These are phyloP conservation scores for Saccharomyces hybrid DNA, from an alignment of 1,139 yeast genomes.

Conservation along the genomic window DNA sequence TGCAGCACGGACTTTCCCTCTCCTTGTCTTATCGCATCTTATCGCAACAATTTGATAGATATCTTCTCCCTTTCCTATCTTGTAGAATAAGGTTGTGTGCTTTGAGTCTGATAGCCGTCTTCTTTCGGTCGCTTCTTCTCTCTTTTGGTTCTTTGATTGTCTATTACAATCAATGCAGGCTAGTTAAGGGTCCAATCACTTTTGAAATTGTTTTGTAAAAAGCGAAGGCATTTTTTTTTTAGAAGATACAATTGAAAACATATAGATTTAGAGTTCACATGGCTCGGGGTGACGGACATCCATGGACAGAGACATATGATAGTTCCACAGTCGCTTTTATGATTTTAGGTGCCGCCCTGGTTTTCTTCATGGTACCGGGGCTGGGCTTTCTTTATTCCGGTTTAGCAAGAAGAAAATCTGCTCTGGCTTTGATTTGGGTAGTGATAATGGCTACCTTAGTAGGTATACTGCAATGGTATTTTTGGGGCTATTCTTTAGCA, in stretches of 20 bases:
- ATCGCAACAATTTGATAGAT: not conserved
- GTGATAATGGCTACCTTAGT: constrained; percentile 69
- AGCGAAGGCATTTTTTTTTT: not conserved
- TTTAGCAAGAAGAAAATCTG: constrained; percentile 86
- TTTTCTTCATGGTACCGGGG: constrained; percentile 91
- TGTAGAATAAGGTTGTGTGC: not conserved
- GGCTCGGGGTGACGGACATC: constrained; percentile 10
- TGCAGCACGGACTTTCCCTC: not conserved
- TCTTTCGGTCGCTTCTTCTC: not conserved
- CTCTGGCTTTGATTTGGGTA: constrained; percentile 82
- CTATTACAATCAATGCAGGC: not conserved
- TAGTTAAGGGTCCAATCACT: not conserved
- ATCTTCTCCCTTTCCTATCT: not conserved
- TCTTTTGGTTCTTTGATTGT: not conserved
- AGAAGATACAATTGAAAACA: not conserved
- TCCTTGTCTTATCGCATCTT: not conserved
- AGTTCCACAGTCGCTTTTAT: constrained; percentile 48
- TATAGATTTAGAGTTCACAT: constrained; percentile 1
- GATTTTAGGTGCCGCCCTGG: constrained; percentile 55
- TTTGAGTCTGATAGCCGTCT: not conserved
- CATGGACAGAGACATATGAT: constrained; percentile 37
- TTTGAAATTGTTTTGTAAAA: not conserved
- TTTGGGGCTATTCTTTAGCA: constrained; percentile 95
- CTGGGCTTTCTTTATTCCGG: constrained; percentile 91
- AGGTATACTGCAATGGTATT: constrained; percentile 90